phyloP scores from a whole-genome alignment of 164 flowering plant genomes.

The Chimonanthus praecox region DNA sequence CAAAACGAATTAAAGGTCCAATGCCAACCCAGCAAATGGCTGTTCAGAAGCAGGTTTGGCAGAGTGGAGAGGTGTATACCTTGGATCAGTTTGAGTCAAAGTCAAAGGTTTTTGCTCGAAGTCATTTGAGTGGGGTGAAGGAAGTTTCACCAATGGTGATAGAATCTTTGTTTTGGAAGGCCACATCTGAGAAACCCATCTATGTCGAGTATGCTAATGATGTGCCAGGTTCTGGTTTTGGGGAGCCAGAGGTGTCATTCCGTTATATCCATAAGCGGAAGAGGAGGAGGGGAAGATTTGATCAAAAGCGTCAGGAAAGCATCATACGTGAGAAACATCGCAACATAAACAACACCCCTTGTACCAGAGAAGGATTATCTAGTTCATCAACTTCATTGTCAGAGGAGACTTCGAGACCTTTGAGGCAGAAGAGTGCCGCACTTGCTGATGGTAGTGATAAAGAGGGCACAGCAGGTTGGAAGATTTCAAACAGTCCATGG shows the following conservation, averaged over 20 bases:
- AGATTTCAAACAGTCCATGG: slow-evolving; percentile 96
- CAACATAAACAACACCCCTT: neutral
- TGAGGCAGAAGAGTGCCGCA: slow-evolving; percentile 21
- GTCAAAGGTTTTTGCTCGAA: slow-evolving; percentile 70
- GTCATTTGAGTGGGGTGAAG: slow-evolving; percentile 45
- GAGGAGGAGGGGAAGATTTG: slow-evolving; percentile 43
- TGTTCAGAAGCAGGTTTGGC: slow-evolving; percentile 87
- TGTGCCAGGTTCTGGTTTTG: slow-evolving; percentile 94
- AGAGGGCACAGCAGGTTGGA: slow-evolving; percentile 96
- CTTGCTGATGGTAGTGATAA: slow-evolving; percentile 20
- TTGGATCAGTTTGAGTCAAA: slow-evolving; percentile 89
- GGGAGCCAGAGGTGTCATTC: slow-evolving; percentile 60
- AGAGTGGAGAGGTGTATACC: slow-evolving; percentile 87
- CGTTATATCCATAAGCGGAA: slow-evolving; percentile 35
- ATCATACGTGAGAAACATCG: neutral
- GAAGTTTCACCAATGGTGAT: slow-evolving; percentile 62
- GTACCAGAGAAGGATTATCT: neutral
- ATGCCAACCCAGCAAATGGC: slow-evolving; percentile 17
- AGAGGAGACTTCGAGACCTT: slow-evolving; percentile 20
- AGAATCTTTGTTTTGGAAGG: slow-evolving; percentile 89
- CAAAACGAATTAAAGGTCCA: slow-evolving; percentile 38
- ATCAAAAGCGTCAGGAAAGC: slow-evolving; percentile 19
- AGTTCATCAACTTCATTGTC: slow-evolving; percentile 12
- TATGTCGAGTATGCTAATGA: slow-evolving; percentile 96
- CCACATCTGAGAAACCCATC: slow-evolving; percentile 75